Base-by-base conservation (phyloP, 2,329 filamentous ascomycete genomes). In the Rhynchosporium agropyri region DNA sequence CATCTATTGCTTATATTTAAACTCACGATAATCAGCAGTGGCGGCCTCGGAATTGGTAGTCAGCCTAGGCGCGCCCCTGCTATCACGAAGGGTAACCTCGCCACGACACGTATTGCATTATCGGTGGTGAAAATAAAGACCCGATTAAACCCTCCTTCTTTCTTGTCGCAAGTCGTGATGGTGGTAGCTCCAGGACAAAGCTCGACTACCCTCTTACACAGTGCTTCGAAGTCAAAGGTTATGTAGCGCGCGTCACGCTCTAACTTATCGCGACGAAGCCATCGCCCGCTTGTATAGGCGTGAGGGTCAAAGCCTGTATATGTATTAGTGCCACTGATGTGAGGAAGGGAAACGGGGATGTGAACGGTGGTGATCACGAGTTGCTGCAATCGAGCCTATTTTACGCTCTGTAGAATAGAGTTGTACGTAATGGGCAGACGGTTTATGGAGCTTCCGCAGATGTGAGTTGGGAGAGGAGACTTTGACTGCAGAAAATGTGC, bases 31-130 rank as follows among this genome's bases (percentile, higher is more conserved):
- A 53, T 69, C 68, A 53, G 81, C 77, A 1, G 78, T 81, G 33
- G 79, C 79, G 66, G 81, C 77, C 69, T 81, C 77, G 29, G 78
- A 80, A 61, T 70, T 72, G 4, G 77, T 80, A 0, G 71, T 74
- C 26, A 78, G 68, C 49, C 68, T 71, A 46, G 68, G 53, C 8
- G 53, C 8, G 76, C 76, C 9, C 77, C 78, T 65, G 77, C 76
- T 40, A 77, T 50, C 2, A 61, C 61, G 67, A 76, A 79, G 2
- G 77, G 78, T n/a, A 81, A 62, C 67, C 74, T 77, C 2, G 76
- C 79, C 15, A 81, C 74, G 28, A 79, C 61, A 26, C 66, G 68
- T 64, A 69, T 70, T 7, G 60, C 74, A 69, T 78, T 75, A 54
- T 81, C 69, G 46, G 77, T 72, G 20, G 70, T 71, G 60, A 81